Percentiles rank a stretch among this genome's conserved stretches.
phyloP scores from a whole-genome alignment of 148 eudicot species.

The Cornus suecica region DNA sequence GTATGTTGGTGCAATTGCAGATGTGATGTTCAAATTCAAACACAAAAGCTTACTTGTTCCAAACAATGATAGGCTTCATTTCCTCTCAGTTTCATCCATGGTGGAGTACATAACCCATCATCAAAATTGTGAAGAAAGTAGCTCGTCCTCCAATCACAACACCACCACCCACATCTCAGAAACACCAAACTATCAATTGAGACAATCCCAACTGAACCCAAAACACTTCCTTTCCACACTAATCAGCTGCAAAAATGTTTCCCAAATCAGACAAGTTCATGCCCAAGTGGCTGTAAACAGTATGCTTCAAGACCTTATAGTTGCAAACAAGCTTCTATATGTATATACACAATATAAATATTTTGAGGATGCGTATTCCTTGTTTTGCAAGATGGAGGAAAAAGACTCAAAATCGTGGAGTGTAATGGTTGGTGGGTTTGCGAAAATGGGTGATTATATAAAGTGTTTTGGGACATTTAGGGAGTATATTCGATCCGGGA shows the following conservation, averaged over 20 bases:
- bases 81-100: slow-evolving; percentile 6
- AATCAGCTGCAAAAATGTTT: slow-evolving; percentile 21
- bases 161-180: slow-evolving; percentile 1
- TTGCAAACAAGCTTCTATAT: slow-evolving; percentile 24
- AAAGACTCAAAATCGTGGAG: slow-evolving; percentile 24
- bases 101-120: slow-evolving; percentile 2
- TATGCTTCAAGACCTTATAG: slow-evolving; percentile 12
- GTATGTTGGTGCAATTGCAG: too few species aligned
- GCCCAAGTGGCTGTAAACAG: slow-evolving; percentile 22
- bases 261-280: slow-evolving; percentile 25
- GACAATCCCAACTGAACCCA: slow-evolving; percentile 7
- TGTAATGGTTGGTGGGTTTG: slow-evolving; percentile 29
- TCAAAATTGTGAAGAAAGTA: background rate
- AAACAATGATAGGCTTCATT: background rate
- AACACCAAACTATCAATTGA: background rate
- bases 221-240: slow-evolving; percentile 15
- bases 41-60: background rate
- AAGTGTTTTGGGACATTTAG: slow-evolving; percentile 25
- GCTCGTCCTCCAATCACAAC: background rate
- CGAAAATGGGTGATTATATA: slow-evolving; percentile 20
- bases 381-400: slow-evolving; percentile 20
- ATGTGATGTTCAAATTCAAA: slow-evolving; percentile 24
- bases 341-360: slow-evolving; percentile 16
- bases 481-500: slow-evolving; percentile 23
- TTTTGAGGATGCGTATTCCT: slow-evolving; percentile 6